Base-by-base conservation (phyloP, 805 yeast species). In the Schwanniomyces occidentalis region DNA sequence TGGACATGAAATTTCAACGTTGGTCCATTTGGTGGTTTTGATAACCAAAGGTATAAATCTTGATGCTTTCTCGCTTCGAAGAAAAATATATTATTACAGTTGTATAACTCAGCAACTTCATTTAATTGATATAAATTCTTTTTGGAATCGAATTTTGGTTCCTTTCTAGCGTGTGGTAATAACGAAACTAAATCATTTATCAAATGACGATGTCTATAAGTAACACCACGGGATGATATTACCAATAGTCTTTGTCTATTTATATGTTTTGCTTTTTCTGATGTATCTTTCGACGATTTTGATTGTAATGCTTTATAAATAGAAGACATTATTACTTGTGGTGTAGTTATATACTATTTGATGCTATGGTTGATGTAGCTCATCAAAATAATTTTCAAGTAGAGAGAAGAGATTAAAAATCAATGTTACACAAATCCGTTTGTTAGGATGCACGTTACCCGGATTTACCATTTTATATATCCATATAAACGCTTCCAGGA, bases 21-120 rank as follows among this genome's bases (percentile, higher is more conserved):
- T 40, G 99, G 99, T 1, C 99, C 99, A 59, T 93, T 91, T 27
- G 99, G 99, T 18, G 98, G 93, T 64, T 93, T 91, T 21, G 96
- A 78, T 45, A 93, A 61, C 96, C 97, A 93, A 61, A 93, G 63
- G 61, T 93, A 93, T 54, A 93, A 77, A 65, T 93, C 99, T 62
- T 81, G 85, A 65, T 91, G 97, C 64, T 93, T 93, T 69, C 98
- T 82, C 36, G 95, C 87, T 65, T 93, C 99, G 59, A 93, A 93
- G 60, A 85, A 93, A 58, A 89, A 70, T 48, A 93, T 78, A 58
- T 93, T 93, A 67, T 93, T 93, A 75, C 99, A 93, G 73, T 93
- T 93, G 76, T 91, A 89, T 45, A 93, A 71, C 56, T 93, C 99
- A 3, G 98, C 98, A 42, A 90, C 85, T 68, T 93, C 99, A 56